These are phyloP conservation scores for Lolium perenne DNA, from an alignment of 176 grass and related monocot species.

Conservation along the genomic window DNA sequence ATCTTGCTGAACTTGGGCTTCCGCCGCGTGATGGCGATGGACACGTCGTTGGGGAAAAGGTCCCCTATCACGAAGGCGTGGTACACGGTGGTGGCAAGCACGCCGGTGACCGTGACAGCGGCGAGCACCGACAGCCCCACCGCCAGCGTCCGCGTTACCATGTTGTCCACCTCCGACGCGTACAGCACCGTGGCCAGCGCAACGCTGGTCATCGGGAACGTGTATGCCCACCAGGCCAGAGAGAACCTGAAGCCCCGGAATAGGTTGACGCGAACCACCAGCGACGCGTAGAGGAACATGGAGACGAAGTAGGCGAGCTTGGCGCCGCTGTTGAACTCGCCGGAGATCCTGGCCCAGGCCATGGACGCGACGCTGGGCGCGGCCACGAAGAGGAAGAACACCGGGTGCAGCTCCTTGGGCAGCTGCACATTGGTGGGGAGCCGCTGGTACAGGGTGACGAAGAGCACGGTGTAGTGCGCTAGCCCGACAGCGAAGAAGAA, in stretches of 20 bases:
- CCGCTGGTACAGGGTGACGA: conserved; percentile 69
- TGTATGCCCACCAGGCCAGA: background rate
- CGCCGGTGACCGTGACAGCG: background rate
- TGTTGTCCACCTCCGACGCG: background rate
- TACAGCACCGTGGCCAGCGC: background rate
- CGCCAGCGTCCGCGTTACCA: background rate
- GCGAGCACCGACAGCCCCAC: background rate
- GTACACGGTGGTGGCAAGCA: background rate
- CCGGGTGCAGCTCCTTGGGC: background rate
- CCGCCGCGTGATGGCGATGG: background rate
- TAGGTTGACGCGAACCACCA: background rate
- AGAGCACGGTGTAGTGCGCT: conserved; percentile 73
- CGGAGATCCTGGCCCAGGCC: background rate
- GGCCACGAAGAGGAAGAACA: background rate
- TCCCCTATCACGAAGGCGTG: background rate
- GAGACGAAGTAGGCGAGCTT: background rate
- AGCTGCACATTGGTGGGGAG: background rate
- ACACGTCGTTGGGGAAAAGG: background rate
- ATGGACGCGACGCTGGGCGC: background rate
- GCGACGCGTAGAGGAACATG: background rate
- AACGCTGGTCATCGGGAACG: background rate
- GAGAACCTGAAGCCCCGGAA: background rate
- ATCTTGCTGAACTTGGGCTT: background rate
- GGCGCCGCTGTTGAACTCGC: background rate
- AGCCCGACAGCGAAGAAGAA: conserved; percentile 44